Conservation (phyloP, 208 protist genomes). For the Lotmaria passim region DNA sequence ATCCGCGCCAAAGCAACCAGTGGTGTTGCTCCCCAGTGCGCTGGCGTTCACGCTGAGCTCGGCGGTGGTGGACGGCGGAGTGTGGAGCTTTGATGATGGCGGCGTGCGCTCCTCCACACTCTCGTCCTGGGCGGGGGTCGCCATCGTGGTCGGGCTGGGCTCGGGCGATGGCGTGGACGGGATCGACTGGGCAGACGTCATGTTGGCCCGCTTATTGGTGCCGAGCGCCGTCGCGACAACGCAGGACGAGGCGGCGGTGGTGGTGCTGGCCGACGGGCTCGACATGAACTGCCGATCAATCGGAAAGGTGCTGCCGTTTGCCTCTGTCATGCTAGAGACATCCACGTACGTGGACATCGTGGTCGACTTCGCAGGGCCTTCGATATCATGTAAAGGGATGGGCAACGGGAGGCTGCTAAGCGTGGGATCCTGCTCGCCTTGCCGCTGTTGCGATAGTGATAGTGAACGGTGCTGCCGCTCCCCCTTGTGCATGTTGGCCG, state of each 20-base stretch:
- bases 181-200: not conserved
- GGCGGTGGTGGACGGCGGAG: not conserved
- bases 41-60: slow-evolving; percentile 1
- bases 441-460: not conserved
- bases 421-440: not conserved
- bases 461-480: not conserved
- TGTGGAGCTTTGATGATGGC: not conserved
- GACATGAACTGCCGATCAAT: not conserved
- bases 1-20: not conserved
- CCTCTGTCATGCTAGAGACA: slow-evolving; percentile 2
- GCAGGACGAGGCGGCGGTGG: not conserved
- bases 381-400: not conserved
- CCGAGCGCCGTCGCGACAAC: not conserved
- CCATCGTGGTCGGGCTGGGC: not conserved
- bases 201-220: not conserved
- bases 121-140: not conserved
- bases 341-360: not conserved
- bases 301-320: not conserved
- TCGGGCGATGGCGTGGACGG: not conserved
- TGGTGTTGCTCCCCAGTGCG: not conserved
- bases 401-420: not conserved
- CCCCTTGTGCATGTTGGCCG: not conserved
- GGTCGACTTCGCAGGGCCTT: not conserved
- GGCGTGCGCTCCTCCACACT: not conserved
- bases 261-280: not conserved